Base-by-base conservation (phyloP, 1,139 yeast species). In the Candida albicans region DNA sequence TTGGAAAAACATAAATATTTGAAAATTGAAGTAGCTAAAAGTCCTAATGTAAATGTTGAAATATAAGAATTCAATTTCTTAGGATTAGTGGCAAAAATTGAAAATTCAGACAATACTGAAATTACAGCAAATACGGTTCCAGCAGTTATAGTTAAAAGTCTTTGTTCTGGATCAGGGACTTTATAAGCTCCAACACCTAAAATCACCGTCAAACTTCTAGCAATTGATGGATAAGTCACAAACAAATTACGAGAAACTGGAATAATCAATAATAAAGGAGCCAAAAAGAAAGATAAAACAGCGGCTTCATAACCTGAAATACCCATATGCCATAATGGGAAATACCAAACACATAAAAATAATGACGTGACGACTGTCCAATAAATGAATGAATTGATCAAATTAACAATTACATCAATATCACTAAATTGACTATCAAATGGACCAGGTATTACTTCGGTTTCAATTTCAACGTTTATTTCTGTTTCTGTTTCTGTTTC, bases 241-340 rank as follows among this genome's bases (percentile, higher is more conserved):
- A 78, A 70, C 7, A 76, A 45, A 11, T 31, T 33, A 43, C 78
- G 70, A 11, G 87, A 37, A n/a, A 73, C 70, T 2, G 88, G 81
- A 12, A 86, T 54, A 3, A 65, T 60, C 34, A 89, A 67, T 2
- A 89, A 37, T 12, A 84, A 48, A 4, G 91, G 86, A 1, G 84
- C 77, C 28, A 81, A 49, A 35, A 85, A 71, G 24, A 82, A 68
- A 3, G 82, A 60, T 10, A 64, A 49, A 39, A 89, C 72, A 2
- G 82, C 77, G 0, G 87, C 86, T 64, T 93, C 99, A 61, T 87
- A 90, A 3, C 99, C 99, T 2, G 96, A 86, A 45, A 93, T 84
- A 8, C 98, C 98, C 98, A 93, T 90, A 60, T 86, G 81, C 99
- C 99, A 93, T 49, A 93, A 73, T 13, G 99, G 99, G 73, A 93